Percentiles rank a stretch among this genome's conserved stretches.
These are phyloP conservation scores for Vaccinium myrtillus DNA, from an alignment of 148 eudicot species.

Conservation along the genomic window DNA sequence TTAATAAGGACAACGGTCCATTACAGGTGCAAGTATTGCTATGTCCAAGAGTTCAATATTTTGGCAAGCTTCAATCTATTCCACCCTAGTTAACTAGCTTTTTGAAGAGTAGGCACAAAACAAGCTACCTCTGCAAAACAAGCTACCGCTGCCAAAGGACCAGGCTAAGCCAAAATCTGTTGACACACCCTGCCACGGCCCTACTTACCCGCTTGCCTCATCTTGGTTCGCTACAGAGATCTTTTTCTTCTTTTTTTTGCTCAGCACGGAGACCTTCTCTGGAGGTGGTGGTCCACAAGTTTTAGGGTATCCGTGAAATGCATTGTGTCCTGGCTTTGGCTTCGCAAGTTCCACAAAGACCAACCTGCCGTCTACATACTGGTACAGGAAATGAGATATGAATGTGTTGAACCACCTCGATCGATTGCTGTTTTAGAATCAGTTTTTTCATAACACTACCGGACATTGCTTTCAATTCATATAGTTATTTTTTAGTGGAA, in stretches of 20 bases:
- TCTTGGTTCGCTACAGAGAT: not conserved
- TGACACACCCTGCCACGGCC: not conserved
- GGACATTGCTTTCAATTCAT: not conserved
- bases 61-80: not conserved
- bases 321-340: slow-evolving; percentile 39
- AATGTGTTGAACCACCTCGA: not conserved
- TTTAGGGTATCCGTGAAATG: slow-evolving; percentile 26
- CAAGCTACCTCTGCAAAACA: not conserved
- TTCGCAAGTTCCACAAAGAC: slow-evolving; percentile 47
- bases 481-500: not conserved
- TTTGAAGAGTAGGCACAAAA: not conserved
- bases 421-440: not conserved
- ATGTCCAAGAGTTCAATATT: not conserved
- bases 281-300: slow-evolving; percentile 36
- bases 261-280: slow-evolving; percentile 6
- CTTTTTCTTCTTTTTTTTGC: slow-evolving; percentile 6
- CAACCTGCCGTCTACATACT: slow-evolving; percentile 44
- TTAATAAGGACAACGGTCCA: not conserved
- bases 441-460: not conserved
- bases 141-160: not conserved
- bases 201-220: not conserved
- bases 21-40: not conserved
- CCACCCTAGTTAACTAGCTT: not conserved
- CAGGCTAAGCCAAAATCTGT: not conserved
- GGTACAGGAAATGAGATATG: not conserved